Evolutionary conservation across 129 eudicot genomes (phyloP).

Genomic region (Daucus carota): DNA sequence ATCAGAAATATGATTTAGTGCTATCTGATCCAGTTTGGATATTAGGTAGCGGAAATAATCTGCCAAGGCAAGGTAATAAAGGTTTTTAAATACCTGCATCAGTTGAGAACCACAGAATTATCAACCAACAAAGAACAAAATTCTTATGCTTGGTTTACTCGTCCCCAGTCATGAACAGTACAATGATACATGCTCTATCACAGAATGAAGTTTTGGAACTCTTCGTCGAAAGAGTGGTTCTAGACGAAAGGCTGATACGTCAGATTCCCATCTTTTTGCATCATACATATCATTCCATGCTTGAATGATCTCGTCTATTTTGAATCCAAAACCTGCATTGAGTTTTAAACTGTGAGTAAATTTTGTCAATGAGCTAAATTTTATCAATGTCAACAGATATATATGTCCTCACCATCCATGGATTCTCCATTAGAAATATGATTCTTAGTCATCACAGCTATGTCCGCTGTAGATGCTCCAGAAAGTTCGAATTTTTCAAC

Average conservation of each 20-base stretch:
- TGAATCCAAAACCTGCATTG: slow-evolving; percentile 52
- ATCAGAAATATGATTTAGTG: background rate
- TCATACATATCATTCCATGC: slow-evolving; percentile 99
- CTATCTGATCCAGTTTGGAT: background rate
- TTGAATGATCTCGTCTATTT: slow-evolving; percentile 83
- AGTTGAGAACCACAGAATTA: background rate
- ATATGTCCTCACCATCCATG: slow-evolving; percentile 42
- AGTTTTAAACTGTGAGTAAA: background rate
- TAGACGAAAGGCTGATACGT: slow-evolving; percentile 51
- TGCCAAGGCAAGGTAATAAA: background rate
- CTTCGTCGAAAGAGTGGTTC: slow-evolving; percentile 79
- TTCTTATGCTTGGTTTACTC: background rate
- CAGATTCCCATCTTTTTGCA: slow-evolving; percentile 75
- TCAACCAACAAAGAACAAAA: background rate
- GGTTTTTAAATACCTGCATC: background rate
- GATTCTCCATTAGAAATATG: slow-evolving; percentile 77
- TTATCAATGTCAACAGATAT: background rate
- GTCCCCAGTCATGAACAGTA: slow-evolving; percentile 2
- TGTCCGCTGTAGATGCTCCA: slow-evolving; percentile 74
- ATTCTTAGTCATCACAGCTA: slow-evolving; percentile 81
- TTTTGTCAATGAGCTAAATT: background rate
- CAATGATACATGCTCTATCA: slow-evolving; percentile 49
- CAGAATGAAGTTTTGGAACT: slow-evolving; percentile 58
- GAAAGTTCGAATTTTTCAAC: slow-evolving; percentile 88
- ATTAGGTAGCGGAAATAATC: background rate